Conservation (phyloP, 2,329 filamentous ascomycete species). For the Tolypocladium pustulatum region DNA sequence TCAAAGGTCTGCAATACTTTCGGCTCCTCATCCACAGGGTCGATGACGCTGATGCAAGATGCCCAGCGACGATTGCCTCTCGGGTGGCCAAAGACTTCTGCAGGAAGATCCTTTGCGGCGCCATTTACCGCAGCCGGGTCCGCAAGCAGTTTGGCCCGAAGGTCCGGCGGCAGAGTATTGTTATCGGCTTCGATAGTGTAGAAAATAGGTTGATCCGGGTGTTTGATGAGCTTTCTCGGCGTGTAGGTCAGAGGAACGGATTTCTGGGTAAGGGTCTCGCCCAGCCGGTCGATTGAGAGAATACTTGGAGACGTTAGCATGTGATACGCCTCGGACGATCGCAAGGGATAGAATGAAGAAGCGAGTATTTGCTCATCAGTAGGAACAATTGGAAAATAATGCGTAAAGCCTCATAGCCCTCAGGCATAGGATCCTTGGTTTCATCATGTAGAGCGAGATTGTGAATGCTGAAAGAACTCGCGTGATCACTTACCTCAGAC, state of each 20-base stretch:
- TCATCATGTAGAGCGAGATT: constrained; percentile 46
- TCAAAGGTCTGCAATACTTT: constrained; percentile 67
- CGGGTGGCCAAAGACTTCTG: constrained; percentile 83
- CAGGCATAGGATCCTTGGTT: constrained; percentile 45
- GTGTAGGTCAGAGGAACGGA: constrained; percentile 83
- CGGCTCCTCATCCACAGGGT: constrained; percentile 64
- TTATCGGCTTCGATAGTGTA: constrained; percentile 93
- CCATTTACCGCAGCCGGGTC: constrained; percentile 64
- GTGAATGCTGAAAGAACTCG: background rate
- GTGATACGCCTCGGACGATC: background rate
- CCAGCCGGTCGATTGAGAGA: constrained; percentile 79
- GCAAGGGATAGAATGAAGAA: background rate
- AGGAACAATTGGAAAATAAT: constrained; percentile 87
- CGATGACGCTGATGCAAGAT: constrained; percentile 86
- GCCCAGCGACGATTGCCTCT: constrained; percentile 81
- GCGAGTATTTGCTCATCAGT: constrained; percentile 51
- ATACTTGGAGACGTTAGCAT: constrained; percentile 43
- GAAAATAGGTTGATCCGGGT: constrained; percentile 80
- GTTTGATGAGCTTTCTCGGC: constrained; percentile 74
- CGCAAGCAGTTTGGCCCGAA: constrained; percentile 61
- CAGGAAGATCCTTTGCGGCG: constrained; percentile 58
- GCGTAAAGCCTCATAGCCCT: constrained; percentile 45
- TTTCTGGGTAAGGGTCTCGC: constrained; percentile 77
- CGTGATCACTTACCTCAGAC: constrained; percentile 56
- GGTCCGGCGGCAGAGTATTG: constrained; percentile 75